A percentile compares a stretch with the other conserved stretches of the same genome.
These are phyloP conservation scores for Alloteropsis semialata DNA, from an alignment of 176 grass and related monocot species.

Conservation along the genomic window DNA sequence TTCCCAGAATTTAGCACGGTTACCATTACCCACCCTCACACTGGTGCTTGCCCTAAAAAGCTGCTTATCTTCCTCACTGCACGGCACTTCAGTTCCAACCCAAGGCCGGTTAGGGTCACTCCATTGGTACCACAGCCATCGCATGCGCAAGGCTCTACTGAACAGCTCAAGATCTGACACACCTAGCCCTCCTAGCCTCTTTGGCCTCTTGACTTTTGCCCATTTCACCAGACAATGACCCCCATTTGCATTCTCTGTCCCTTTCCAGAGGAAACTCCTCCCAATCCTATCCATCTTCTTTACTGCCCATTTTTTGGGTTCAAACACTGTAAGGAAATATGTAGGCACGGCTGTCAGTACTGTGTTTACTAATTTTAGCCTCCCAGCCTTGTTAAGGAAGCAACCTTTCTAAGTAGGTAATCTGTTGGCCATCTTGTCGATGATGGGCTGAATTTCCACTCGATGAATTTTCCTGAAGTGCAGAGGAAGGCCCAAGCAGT, in stretches of 20 bases:
- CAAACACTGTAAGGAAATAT: not conserved
- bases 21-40: too few relatives aligned
- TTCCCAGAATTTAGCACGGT: too few relatives aligned
- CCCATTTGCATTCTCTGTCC: not conserved
- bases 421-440: not conserved
- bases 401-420: not conserved
- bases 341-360: not conserved
- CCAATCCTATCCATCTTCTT: not conserved
- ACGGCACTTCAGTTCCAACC: too few relatives aligned
- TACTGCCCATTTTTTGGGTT: too few relatives aligned
- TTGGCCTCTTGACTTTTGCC: too few relatives aligned
- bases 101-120: too few relatives aligned
- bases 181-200: too few relatives aligned
- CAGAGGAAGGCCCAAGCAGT: not conserved
- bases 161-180: too few relatives aligned
- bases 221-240: not conserved
- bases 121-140: too few relatives aligned
- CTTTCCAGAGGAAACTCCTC: not conserved
- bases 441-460: not conserved
- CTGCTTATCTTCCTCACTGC: too few relatives aligned
- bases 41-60: too few relatives aligned
- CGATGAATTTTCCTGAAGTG: not conserved
- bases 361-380: not conserved
- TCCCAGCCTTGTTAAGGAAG: not conserved
- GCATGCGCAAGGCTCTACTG: too few relatives aligned